Evolutionary conservation across 805 yeast genomes (phyloP), one percentile per base, ranked within the genome.

Genomic region (Zygosaccharomyces kombuchaensis): DNA sequence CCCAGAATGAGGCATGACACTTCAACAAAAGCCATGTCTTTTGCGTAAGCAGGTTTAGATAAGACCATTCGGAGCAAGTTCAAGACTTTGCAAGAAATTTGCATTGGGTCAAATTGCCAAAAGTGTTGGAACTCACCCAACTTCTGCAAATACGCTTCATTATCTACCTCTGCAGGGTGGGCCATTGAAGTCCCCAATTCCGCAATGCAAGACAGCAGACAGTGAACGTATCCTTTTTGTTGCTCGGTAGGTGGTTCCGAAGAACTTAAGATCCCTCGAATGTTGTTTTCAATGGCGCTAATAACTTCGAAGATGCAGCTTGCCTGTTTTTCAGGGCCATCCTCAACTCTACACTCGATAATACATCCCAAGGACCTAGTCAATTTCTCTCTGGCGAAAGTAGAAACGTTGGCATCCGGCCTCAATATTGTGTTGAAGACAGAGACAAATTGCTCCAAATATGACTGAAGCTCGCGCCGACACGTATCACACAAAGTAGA

Each of bases 111-210:
- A 10, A 56, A 48, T 0, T 46, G 35, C 84, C 87, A 80, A 55
- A 69, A 78, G 16, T 56, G 55, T 21, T 63, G 65, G n/a, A 67
- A 62, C 40, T 58, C 54, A 19, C 52, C 50, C 27, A 56, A 42
- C 13, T 42, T 49, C 27, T 55, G 57, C 25, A 56, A 51, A 37
- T 46, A 43, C 14, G 40, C 43, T 6, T 57, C 56, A 35, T 67
- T 60, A 6, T 62, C 58, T 56, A 68, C 60, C 2, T 69, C 66
- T 19, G 81, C 80, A 0, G 87, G 82, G 2, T 76, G 63, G 40
- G 78, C 77, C 57, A 84, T 63, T 0, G 89, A 87, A 45, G 81
- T 82, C 0, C 88, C 93, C 3, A 87, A 68, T 43, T 83, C 86
- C n/a, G 74, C 73, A 0, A 88, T 62, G 57, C 88, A 84, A 10